Base-by-base conservation (phyloP, 805 yeast genomes). In the Metschnikowia corniflorae region DNA sequence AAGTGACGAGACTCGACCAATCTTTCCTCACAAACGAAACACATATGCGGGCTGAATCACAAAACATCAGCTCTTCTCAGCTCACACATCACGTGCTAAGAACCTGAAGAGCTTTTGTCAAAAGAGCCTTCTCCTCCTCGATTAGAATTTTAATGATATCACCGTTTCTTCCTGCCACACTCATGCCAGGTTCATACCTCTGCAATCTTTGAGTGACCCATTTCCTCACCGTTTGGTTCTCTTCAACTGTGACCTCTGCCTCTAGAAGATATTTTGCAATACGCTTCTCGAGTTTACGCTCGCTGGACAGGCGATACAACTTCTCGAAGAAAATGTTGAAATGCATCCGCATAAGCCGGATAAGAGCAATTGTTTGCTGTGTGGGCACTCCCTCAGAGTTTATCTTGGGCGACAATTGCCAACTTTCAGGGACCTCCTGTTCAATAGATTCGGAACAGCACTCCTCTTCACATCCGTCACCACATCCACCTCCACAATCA, bases 331-430 rank as follows among this genome's bases (percentile, higher is more conserved):
- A 64, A 5, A 49, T 28, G 16, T 46, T 49, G 48, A 53, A 56
- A 3, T 61, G 58, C 47, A 65, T 43, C n/a, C 44, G 42, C 10
- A 66, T 19, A 23, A 47, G 33, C 18, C 49, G 37, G 8, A 45
- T 28, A 27, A 47, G 49, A 10, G 47, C 49, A 18, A 43, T 18
- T 2, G 79, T 64, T n/a, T 69, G 60, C 2, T 55, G 53, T 0
- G 78, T 61, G 8, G 73, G 69, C 15, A 56, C 57, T 2, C 82
- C 85, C 30, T 64, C 55, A 29, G 46, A 54, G 4, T 42, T 42
- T 13, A 77, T 46, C 29, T 58, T 57, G 16, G 73, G 54, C 25
- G 73, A 68, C 29, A 69, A 51, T 29, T 72, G 57, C 80, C 81
- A 67, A 16, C 65, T 50, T 29, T 67, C 67, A 1, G 62, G 61